A percentile compares a stretch with the other conserved stretches of the same genome.
Conservation (phyloP, 164 flowering plant species). For the Tinospora cordifolia region DNA sequence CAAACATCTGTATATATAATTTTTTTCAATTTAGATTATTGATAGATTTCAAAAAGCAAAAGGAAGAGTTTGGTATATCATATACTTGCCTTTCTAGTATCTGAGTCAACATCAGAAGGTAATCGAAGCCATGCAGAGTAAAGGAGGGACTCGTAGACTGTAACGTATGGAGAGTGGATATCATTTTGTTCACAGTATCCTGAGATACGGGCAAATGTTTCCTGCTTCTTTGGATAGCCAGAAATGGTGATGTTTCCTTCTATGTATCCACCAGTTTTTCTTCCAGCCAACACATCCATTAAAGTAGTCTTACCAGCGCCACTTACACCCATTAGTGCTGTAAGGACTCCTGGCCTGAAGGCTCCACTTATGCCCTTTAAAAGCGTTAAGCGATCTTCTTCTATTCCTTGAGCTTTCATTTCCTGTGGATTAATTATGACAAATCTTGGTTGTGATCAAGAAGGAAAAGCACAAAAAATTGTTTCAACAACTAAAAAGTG, state of each 20-base stretch:
- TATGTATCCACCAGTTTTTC: constrained; percentile 43
- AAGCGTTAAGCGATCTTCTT: constrained; percentile 25
- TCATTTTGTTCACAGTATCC: constrained; percentile 54
- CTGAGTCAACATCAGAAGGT: constrained; percentile 24
- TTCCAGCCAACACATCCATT: constrained; percentile 47
- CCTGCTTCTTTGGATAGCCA: constrained; percentile 46
- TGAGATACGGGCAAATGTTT: constrained; percentile 42
- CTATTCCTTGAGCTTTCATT: constrained; percentile 37
- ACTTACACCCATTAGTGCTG: constrained; percentile 53
- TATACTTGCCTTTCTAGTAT: constrained; percentile 26
- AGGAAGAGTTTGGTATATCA: neutral
- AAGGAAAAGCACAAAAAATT: neutral
- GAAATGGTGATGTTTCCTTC: constrained; percentile 39
- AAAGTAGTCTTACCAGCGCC: constrained; percentile 57
- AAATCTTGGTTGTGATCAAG: neutral
- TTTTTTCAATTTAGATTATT: neutral
- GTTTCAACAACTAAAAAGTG: neutral
- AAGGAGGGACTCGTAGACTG: constrained; percentile 39
- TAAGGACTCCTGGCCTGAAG: constrained; percentile 49
- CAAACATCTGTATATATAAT: constrained; percentile 32
- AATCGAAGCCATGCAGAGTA: constrained; percentile 50
- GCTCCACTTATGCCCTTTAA: constrained; percentile 42
- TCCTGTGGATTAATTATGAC: constrained; percentile 15
- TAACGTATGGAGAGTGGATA: constrained; percentile 44
- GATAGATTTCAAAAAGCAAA: neutral